Conservation (phyloP, 305 asterid genomes). For the Caryopteris hybrid region DNA sequence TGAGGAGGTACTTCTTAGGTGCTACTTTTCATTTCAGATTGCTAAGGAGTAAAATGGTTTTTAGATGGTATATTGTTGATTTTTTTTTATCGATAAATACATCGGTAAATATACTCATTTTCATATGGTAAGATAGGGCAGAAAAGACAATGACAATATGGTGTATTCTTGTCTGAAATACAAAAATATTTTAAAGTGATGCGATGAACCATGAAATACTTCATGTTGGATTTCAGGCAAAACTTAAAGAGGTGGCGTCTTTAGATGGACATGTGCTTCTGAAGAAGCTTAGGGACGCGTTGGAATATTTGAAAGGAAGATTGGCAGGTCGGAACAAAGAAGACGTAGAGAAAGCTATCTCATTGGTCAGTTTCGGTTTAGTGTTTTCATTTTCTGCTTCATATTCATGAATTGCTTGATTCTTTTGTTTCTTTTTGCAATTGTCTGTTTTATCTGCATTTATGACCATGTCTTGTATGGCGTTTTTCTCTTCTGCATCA, state of each 20-base stretch:
- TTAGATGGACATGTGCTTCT: slow-evolving; percentile 95
- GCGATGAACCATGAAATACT: background rate
- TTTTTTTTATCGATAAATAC: background rate
- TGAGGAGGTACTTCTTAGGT: slow-evolving; percentile 54
- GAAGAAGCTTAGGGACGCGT: slow-evolving; percentile 96
- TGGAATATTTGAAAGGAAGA: slow-evolving; percentile 83
- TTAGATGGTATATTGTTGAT: background rate
- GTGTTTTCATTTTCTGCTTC: background rate
- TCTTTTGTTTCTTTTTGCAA: background rate
- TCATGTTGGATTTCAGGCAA: slow-evolving; percentile 54
- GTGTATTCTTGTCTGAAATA: background rate
- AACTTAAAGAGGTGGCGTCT: slow-evolving; percentile 85
- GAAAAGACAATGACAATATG: no score
- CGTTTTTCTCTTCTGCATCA: background rate
- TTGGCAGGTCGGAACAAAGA: slow-evolving; percentile 79
- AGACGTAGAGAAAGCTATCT: slow-evolving; percentile 85
- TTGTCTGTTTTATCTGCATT: background rate
- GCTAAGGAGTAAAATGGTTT: background rate
- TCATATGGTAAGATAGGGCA: background rate
- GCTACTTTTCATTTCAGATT: background rate
- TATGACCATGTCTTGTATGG: background rate
- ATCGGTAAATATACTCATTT: background rate
- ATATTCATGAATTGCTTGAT: background rate
- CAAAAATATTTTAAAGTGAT: no score
- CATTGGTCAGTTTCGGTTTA: slow-evolving; percentile 53